Conservation (phyloP, 768 basidiomycete genomes). For the Podaxis carcinomalis region DNA sequence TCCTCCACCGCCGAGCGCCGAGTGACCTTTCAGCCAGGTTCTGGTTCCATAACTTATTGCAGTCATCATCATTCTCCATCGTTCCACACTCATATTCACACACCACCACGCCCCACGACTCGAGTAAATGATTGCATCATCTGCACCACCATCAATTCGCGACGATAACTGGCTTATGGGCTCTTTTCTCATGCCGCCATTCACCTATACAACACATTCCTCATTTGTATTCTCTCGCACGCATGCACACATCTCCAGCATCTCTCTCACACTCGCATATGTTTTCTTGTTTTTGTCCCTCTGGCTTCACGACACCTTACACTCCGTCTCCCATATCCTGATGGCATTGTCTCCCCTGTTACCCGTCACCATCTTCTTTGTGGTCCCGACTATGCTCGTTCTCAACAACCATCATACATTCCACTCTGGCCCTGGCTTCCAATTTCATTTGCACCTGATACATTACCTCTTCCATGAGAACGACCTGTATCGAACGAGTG, state of each 20-base stretch:
- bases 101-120: not conserved
- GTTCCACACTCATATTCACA: not conserved
- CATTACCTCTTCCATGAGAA: not conserved
- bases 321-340: not conserved
- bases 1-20: not conserved
- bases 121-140: slow-evolving; percentile 2
- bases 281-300: not conserved
- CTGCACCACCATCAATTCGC: not conserved
- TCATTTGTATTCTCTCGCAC: slow-evolving; percentile 3
- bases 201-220: not conserved
- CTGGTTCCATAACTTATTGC: slow-evolving; percentile 1
- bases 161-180: not conserved
- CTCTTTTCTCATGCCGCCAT: slow-evolving; percentile 9
- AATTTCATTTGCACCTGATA: not conserved
- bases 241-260: not conserved
- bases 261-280: slow-evolving; percentile 7
- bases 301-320: not conserved
- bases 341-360: not conserved
- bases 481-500: not conserved
- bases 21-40: not conserved
- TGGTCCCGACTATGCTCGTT: not conserved
- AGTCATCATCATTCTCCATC: not conserved
- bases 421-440: not conserved
- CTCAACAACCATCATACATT: not conserved
- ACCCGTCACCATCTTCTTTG: not conserved